Evolutionary conservation across 1,284 basidiomycete species (phyloP).

Genomic region (Acaromyces ingoldii): DNA sequence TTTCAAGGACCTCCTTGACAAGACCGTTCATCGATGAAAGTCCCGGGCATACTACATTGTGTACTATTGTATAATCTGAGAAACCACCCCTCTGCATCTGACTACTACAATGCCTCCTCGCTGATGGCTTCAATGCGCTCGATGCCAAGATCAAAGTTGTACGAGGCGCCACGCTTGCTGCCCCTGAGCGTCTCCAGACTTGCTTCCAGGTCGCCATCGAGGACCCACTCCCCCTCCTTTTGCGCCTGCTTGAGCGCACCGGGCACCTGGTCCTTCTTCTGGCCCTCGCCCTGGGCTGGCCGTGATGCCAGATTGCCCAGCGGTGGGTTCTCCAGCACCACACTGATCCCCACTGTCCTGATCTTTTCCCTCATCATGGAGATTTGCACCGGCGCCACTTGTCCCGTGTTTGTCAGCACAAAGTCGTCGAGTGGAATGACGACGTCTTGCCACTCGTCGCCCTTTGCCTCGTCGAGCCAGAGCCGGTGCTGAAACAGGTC

Average conservation of each 20-base stretch:
- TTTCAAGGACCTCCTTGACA: conserved; percentile 8
- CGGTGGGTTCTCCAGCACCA: conserved; percentile 34
- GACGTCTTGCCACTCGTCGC: conserved; percentile 72
- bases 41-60: no score
- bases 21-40: no score
- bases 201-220: conserved; percentile 13
- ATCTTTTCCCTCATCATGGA: conserved; percentile 70
- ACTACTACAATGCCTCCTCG: conserved; percentile 25
- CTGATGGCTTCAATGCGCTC: conserved; percentile 47
- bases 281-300: conserved; percentile 11
- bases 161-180: conserved; percentile 32
- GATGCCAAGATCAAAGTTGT: conserved; percentile 54
- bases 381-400: conserved; percentile 63
- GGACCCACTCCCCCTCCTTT: conserved; percentile 28
- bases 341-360: conserved; percentile 73
- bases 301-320: conserved; percentile 15
- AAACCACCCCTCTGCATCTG: no score
- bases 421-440: conserved; percentile 76
- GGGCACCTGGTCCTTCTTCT: neutral
- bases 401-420: conserved; percentile 74
- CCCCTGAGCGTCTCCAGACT: conserved; percentile 14
- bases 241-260: conserved; percentile 10
- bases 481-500: conserved; percentile 86
- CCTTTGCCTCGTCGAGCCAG: conserved; percentile 66
- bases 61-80: no score